These are phyloP conservation scores for Backusella mclennaniae DNA, from an alignment of 192 early-diverging fungal genomes.

Conservation along the genomic window DNA sequence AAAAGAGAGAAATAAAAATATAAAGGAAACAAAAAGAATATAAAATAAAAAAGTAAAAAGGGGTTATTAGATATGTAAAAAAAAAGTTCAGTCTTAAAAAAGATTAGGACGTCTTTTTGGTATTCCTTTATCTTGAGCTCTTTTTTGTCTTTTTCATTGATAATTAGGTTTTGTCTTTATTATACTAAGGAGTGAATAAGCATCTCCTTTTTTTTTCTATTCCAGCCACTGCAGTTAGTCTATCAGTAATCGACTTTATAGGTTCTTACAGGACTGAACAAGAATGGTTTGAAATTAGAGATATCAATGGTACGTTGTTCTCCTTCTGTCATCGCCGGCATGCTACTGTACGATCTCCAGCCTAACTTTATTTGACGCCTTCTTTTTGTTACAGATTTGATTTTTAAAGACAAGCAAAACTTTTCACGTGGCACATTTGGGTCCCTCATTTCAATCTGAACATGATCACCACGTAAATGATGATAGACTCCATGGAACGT, in stretches of 20 bases:
- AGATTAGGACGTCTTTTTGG: background rate
- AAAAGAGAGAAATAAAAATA: background rate
- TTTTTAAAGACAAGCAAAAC: constrained; percentile 24
- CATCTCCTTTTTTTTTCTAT: background rate
- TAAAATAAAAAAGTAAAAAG: background rate
- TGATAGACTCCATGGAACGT: constrained; percentile 28
- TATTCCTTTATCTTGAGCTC: background rate
- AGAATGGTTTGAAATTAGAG: constrained; percentile 31
- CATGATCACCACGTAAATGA: constrained; percentile 15
- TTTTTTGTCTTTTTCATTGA: background rate
- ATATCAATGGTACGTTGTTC: constrained; percentile 16
- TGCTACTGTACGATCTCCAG: constrained; percentile 27
- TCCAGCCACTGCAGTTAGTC: background rate
- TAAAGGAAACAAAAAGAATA: background rate
- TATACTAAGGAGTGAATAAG: constrained; percentile 1
- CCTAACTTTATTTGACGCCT: constrained; percentile 37
- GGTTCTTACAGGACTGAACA: constrained; percentile 29
- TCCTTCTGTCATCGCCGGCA: background rate
- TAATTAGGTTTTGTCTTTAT: background rate
- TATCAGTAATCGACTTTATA: constrained; percentile 23
- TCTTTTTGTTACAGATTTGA: constrained; percentile 26
- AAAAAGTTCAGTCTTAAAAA: background rate
- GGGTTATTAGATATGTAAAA: background rate
- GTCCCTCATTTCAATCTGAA: constrained; percentile 26
- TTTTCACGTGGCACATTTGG: constrained; percentile 11